Conservation (phyloP, 495 filamentous ascomycete species). For the Cryomyces minteri region DNA sequence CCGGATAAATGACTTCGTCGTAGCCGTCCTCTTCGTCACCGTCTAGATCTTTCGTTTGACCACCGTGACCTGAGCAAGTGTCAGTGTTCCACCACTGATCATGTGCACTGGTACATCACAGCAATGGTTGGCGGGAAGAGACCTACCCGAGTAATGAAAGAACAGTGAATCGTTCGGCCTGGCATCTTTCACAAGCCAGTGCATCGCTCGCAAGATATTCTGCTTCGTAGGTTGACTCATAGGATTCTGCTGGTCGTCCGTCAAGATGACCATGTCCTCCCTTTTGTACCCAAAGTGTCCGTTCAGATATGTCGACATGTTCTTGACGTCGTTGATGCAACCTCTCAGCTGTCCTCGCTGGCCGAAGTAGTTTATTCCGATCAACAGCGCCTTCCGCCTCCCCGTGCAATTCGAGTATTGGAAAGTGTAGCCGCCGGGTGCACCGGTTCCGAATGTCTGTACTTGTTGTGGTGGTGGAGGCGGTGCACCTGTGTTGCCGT, state of each 20-base stretch:
- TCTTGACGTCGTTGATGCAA: conserved; percentile 97
- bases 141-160: conserved; percentile 91
- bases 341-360: conserved; percentile 83
- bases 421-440: conserved; percentile 62
- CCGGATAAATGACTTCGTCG: conserved; percentile 95
- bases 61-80: conserved; percentile 56
- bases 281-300: conserved; percentile 83
- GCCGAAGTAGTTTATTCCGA: conserved; percentile 96
- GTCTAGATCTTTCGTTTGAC: conserved; percentile 89
- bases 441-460: conserved; percentile 59
- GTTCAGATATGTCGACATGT: conserved; percentile 86
- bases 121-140: background rate
- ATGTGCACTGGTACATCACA: background rate
- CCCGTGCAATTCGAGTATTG: conserved; percentile 89
- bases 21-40: conserved; percentile 92
- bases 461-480: conserved; percentile 32
- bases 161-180: conserved; percentile 89
- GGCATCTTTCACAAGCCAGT: conserved; percentile 95
- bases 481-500: conserved; percentile 23
- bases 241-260: conserved; percentile 91
- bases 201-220: conserved; percentile 94
- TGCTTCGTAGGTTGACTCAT: conserved; percentile 95
- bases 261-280: conserved; percentile 96
- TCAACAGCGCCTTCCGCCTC: conserved; percentile 76
- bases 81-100: background rate